phyloP scores from a whole-genome alignment of 2,329 filamentous ascomycete genomes.

The Diaporthe australafricana region DNA sequence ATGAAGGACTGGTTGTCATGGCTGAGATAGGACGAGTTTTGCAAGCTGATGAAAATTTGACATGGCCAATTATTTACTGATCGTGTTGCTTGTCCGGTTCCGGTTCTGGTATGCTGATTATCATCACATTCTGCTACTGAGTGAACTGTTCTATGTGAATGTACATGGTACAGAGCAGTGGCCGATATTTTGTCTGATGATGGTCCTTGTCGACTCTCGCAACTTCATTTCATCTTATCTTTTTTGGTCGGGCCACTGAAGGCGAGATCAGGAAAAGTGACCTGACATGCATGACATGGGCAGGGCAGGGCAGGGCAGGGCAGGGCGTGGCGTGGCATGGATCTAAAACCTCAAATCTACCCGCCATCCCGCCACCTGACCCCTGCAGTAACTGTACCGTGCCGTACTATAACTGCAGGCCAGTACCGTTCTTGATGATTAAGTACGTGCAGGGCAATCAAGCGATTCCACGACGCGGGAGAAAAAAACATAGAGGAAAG shows the following conservation, averaged over 20 bases:
- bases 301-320: constrained; percentile 3
- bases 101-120: not conserved
- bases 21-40: constrained; percentile 2
- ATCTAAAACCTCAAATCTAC: constrained; percentile 26
- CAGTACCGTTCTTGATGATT: not conserved
- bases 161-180: not conserved
- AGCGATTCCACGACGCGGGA: not conserved
- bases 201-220: not conserved
- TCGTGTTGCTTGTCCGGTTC: not conserved
- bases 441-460: not conserved
- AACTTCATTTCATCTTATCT: not conserved
- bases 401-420: too few species aligned
- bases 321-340: constrained; percentile 16
- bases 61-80: constrained; percentile 4
- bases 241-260: not conserved
- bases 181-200: not conserved
- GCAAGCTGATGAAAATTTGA: constrained; percentile 30
- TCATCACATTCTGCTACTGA: not conserved
- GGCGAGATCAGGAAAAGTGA: constrained; percentile 7
- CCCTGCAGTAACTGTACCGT: constrained; percentile 9
- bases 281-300: constrained; percentile 20
- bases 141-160: not conserved
- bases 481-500: not conserved
- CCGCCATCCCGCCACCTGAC: constrained; percentile 10
- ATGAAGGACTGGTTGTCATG: not conserved